Conservation (phyloP, 2,329 filamentous ascomycete species). For the Waltergamsia citrina region DNA sequence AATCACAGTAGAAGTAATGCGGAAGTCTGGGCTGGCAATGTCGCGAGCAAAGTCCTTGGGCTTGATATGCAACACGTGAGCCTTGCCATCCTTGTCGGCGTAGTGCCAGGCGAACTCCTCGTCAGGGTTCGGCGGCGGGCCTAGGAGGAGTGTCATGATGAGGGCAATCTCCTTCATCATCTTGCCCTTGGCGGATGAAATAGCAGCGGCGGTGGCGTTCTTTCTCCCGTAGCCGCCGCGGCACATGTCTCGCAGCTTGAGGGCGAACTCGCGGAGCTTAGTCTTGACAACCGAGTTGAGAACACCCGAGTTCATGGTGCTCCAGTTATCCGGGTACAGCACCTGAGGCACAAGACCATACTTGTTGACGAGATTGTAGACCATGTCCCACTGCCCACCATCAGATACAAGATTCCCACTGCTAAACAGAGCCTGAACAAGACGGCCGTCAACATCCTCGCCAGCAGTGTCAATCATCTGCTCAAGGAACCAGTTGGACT, state of each 20-base stretch:
- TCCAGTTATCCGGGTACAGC: slow-evolving; percentile 75
- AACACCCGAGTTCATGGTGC: slow-evolving; percentile 58
- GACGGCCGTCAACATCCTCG: slow-evolving; percentile 60
- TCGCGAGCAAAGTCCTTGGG: slow-evolving; percentile 65
- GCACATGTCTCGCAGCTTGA: slow-evolving; percentile 57
- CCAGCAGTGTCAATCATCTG: slow-evolving; percentile 66
- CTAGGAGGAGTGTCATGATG: slow-evolving; percentile 74
- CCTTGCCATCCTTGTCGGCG: slow-evolving; percentile 57
- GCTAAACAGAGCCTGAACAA: slow-evolving; percentile 65
- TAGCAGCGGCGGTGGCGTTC: slow-evolving; percentile 23
- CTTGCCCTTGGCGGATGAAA: slow-evolving; percentile 49
- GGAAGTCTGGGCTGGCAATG: slow-evolving; percentile 45
- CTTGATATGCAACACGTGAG: slow-evolving; percentile 52
- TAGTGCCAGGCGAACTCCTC: slow-evolving; percentile 74
- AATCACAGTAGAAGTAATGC: slow-evolving; percentile 49
- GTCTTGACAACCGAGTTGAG: slow-evolving; percentile 71
- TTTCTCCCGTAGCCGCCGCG: slow-evolving; percentile 12
- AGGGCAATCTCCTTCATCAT: slow-evolving; percentile 76
- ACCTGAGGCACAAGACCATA: slow-evolving; percentile 80
- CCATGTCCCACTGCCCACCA: slow-evolving; percentile 90
- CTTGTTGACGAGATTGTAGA: slow-evolving; percentile 74
- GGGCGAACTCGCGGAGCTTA: slow-evolving; percentile 76
- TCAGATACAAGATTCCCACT: slow-evolving; percentile 62
- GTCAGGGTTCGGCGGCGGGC: slow-evolving; percentile 62
- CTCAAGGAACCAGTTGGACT: slow-evolving; percentile 83